A percentile compares a stretch with the other conserved stretches of the same genome.
Conservation (phyloP, 169 alveolate genomes). For the Eimeria sp. region DNA sequence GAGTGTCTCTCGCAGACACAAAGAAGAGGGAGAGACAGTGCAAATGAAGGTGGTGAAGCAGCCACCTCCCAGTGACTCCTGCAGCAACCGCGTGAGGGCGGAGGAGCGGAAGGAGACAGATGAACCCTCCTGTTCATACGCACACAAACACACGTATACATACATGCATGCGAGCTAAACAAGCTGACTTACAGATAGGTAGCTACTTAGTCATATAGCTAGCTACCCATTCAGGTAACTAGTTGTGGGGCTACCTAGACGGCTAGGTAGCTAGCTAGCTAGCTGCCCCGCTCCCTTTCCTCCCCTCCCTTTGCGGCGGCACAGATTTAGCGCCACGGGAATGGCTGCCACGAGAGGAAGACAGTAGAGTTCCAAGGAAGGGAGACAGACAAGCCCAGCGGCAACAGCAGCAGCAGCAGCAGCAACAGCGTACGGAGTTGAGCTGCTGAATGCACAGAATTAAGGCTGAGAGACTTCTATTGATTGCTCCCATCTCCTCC, state of each 20-base stretch:
- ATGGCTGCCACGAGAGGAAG: not conserved
- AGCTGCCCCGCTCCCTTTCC: not conserved
- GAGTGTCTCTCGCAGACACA: slow-evolving; percentile 85
- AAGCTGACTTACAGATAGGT: not conserved
- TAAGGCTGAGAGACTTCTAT: slow-evolving; percentile 87
- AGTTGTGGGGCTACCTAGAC: not conserved
- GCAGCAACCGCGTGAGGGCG: slow-evolving; percentile 79
- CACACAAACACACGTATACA: not conserved
- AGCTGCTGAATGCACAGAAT: slow-evolving; percentile 87
- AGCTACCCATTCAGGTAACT: not conserved
- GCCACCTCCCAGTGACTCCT: slow-evolving; percentile 81
- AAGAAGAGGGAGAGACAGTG: slow-evolving; percentile 86
- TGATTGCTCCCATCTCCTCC: slow-evolving; percentile 88
- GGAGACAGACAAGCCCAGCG: not conserved
- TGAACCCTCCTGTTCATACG: slow-evolving; percentile 79
- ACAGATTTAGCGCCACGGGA: no score
- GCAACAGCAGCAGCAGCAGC: slow-evolving; percentile 29
- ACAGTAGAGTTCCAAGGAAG: not conserved
- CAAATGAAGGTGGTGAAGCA: slow-evolving; percentile 87
- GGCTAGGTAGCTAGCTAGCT: slow-evolving; percentile 14
- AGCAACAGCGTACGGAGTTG: slow-evolving; percentile 80
- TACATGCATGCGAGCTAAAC: not conserved
- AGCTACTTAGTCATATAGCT: not conserved
- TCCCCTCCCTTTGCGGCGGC: no score
- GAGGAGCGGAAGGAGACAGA: slow-evolving; percentile 85